Base-by-base conservation (phyloP, 2,329 filamentous ascomycete species). In the Xylariaceae sp. region DNA sequence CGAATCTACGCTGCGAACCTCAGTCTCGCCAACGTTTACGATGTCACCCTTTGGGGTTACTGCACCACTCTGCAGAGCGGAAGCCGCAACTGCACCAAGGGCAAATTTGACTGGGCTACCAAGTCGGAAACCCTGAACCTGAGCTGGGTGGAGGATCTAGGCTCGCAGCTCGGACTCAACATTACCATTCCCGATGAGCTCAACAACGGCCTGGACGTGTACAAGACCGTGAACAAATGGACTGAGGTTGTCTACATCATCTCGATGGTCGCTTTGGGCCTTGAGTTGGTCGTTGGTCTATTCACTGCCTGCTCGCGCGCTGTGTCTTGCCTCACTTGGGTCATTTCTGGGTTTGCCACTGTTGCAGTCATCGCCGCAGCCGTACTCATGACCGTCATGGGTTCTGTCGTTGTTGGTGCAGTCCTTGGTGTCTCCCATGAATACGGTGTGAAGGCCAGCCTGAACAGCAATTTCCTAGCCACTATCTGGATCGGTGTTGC, bases 11-110 rank as follows among this genome's bases (percentile, higher is more conserved):
- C 78, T 7, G 51, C 61, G 1, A 66, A 78, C 18, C 72, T 87
- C 33, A 72, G 77, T 41, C 76, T 95, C 44, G 78, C 76, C 56
- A 81, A 91, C 60, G 74, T 81, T 57, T 97, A 96, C 76, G 78
- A 86, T 47, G 74, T 97, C 60, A 80, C 78, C 59, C 74, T 97
- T 29, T 95, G 88, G 86, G 86, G 85, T 61, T 95, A 89, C 76
- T 97, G 93, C 77, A 70, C 72, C 43, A 80, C 76, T 39, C 66
- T 74, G 38, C 64, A 72, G 51, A 74, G 76, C 51, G 71, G 72
- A 54, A 71, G 74, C 48, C 71, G 73, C 49, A 70, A 75, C 53
- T 97, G 91, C 78, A 83, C 81, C 39, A 72, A 81, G 53, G 74
- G 82, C 41, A 70, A 83, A 62, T 82, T 83, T 54, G 73, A 88